Conservation (phyloP, 148 eudicot genomes). For the Oxyria digyna region DNA sequence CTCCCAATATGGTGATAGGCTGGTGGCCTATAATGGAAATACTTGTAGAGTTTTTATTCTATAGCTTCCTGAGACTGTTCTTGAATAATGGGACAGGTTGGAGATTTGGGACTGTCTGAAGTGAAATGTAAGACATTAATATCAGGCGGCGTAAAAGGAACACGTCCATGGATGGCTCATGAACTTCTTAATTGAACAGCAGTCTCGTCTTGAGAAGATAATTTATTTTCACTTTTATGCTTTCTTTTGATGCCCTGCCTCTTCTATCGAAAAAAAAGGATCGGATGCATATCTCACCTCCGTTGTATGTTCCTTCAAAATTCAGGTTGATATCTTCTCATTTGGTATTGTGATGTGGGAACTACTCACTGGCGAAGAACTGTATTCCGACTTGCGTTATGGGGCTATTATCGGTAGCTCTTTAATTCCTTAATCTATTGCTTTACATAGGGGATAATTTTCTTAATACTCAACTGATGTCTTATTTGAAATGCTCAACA, state of each 20-base stretch:
- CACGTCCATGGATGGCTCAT: constrained; percentile 13
- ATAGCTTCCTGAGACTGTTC: not conserved
- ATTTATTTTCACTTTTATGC: not conserved
- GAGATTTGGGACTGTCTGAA: constrained; percentile 12
- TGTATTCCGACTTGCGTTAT: constrained; percentile 5
- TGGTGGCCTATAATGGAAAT: not conserved
- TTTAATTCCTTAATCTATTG: not conserved
- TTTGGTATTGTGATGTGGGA: constrained; percentile 14
- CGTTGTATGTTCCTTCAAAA: not conserved
- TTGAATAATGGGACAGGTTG: constrained; percentile 11
- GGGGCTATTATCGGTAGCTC: constrained; percentile 11
- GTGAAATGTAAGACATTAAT: constrained; percentile 10
- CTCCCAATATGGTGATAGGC: not conserved
- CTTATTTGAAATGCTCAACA: not conserved
- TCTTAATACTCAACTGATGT: not conserved
- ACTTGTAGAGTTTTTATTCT: not conserved
- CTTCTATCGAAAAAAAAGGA: too few relatives aligned
- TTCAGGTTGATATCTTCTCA: constrained; percentile 15
- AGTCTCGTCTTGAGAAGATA: constrained; percentile 14
- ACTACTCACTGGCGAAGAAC: constrained; percentile 9
- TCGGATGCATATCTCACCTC: not conserved
- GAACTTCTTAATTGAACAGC: constrained; percentile 11
- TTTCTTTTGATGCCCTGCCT: too few relatives aligned
- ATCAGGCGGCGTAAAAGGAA: constrained; percentile 10
- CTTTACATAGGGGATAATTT: not conserved